These are phyloP conservation scores for Thalia dealbata DNA, from an alignment of 176 grass and related monocot genomes.

Conservation along the genomic window DNA sequence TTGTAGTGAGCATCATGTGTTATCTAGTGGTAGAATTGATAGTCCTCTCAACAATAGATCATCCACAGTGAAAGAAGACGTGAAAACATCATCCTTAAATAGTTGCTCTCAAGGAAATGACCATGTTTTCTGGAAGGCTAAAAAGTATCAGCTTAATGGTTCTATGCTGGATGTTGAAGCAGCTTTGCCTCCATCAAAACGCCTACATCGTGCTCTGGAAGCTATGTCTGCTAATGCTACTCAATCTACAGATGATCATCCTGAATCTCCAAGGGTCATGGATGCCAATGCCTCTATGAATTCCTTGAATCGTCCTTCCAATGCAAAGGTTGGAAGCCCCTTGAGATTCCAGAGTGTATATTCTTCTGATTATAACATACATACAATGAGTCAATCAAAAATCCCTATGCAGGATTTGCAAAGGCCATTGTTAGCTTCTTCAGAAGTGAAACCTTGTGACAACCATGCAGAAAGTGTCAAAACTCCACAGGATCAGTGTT, in stretches of 20 bases:
- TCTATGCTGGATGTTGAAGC: conserved; percentile 54
- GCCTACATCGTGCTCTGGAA: conserved; percentile 89
- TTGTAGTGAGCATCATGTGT: conserved; percentile 15
- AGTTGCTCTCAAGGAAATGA: conserved; percentile 21
- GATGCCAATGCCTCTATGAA: conserved; percentile 22
- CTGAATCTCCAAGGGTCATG: conserved; percentile 29
- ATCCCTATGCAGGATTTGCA: conserved; percentile 13
- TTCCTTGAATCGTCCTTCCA: conserved; percentile 21
- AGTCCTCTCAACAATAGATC: conserved; percentile 4
- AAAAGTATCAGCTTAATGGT: conserved; percentile 34
- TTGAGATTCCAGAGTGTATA: conserved; percentile 24
- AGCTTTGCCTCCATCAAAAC: conserved; percentile 97
- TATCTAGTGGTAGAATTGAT: conserved; percentile 25
- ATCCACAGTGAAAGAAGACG: conserved; percentile 17
- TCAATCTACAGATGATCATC: conserved; percentile 32
- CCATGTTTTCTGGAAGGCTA: conserved; percentile 28
- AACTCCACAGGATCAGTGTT: conserved; percentile 7
- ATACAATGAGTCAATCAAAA: conserved; percentile 6
- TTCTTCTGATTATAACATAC: conserved; percentile 25
- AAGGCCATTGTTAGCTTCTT: conserved; percentile 17
- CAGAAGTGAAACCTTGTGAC: conserved; percentile 23
- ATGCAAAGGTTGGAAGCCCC: conserved; percentile 20
- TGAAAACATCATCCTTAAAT: conserved; percentile 28
- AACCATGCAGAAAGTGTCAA: conserved; percentile 8
- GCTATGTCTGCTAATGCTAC: conserved; percentile 91